These are phyloP conservation scores for Hymenoscyphus infarciens DNA, from an alignment of 2,329 filamentous ascomycete species.

Conservation along the genomic window DNA sequence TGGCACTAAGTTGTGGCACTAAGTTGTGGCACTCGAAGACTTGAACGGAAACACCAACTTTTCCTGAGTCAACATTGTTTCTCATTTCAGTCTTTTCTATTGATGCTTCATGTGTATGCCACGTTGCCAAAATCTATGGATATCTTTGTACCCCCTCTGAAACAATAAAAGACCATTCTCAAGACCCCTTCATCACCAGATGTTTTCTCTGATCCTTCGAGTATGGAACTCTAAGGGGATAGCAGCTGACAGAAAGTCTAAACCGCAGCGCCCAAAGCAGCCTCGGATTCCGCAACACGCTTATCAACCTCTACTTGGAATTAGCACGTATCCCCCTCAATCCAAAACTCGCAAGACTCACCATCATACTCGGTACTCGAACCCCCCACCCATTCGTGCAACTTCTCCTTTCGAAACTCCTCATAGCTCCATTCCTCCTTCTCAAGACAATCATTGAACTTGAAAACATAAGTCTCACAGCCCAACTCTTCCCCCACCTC, in stretches of 20 bases:
- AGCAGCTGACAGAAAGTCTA: neutral
- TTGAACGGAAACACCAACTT: neutral
- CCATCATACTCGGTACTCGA: constrained; percentile 28
- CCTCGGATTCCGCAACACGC: neutral
- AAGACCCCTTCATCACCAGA: neutral
- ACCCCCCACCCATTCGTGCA: constrained; percentile 44
- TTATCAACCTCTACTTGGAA: neutral
- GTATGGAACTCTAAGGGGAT: neutral
- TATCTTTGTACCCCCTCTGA: neutral
- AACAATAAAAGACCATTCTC: neutral
- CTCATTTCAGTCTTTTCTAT: neutral
- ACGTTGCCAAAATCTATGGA: neutral
- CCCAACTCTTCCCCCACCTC: constrained; percentile 24
- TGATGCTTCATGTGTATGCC: constrained; percentile 1
- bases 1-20: neutral
- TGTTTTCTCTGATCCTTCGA: neutral
- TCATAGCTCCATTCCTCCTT: constrained; percentile 82
- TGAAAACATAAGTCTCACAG: constrained; percentile 64
- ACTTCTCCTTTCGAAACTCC: constrained; percentile 74
- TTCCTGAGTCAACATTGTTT: neutral
- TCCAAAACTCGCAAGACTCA: constrained; percentile 14
- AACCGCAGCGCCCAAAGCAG: neutral
- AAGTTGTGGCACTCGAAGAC: neutral
- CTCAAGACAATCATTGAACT: constrained; percentile 53
- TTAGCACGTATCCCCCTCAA: neutral